A percentile compares a stretch with the other conserved stretches of the same genome.
phyloP scores from a whole-genome alignment of 306 rosid genomes.

The Quercus parvula region DNA sequence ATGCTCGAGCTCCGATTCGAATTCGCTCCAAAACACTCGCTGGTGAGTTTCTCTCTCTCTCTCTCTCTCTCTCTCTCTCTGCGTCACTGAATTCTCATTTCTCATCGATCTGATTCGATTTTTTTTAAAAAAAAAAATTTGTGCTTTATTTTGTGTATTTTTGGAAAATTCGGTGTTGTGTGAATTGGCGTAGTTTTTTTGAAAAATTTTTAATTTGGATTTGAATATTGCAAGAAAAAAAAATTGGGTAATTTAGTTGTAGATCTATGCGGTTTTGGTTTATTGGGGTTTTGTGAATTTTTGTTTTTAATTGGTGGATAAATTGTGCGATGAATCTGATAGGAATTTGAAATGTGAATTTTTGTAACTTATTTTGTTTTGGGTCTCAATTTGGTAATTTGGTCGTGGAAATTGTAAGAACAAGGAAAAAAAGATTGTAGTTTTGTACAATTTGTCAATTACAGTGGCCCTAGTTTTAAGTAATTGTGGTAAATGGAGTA shows the following conservation, averaged over 20 bases:
- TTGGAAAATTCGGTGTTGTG: neutral
- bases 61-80: no score
- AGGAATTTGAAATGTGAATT: neutral
- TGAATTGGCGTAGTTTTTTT: neutral
- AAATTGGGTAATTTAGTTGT: neutral
- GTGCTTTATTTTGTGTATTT: neutral
- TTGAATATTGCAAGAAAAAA: neutral
- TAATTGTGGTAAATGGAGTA: no score
- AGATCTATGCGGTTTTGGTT: conserved; percentile 30
- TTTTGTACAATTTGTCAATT: no score
- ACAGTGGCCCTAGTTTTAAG: no score
- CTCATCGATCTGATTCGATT: neutral
- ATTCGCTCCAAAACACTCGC: conserved; percentile 29
- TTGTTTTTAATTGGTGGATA: neutral
- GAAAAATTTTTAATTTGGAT: neutral
- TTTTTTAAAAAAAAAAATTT: neutral
- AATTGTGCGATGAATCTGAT: neutral
- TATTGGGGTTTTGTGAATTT: neutral
- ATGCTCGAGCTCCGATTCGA: conserved; percentile 43
- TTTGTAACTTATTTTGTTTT: neutral
- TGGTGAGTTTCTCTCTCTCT: conserved; percentile 25
- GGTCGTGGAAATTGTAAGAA: neutral
- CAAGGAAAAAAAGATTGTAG: neutral
- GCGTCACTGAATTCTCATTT: no score
- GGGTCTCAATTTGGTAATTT: neutral